Evolutionary conservation across 345 rosid genomes (phyloP).

Genomic region (Citrus glauca): DNA sequence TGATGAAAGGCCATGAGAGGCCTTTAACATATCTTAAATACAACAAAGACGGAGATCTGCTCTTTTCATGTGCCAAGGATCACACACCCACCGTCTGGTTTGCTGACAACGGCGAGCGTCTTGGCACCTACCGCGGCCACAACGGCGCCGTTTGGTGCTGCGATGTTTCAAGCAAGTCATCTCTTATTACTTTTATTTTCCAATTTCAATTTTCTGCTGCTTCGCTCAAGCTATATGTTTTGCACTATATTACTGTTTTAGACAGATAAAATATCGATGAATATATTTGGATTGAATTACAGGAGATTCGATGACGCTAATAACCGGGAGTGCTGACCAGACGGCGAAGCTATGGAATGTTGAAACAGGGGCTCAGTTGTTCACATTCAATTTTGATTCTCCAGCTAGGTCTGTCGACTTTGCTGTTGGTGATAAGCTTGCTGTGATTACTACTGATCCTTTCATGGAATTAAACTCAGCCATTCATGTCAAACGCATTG

Average conservation of each 20-base stretch:
- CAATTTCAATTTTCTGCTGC: background rate
- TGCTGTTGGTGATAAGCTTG: conserved; percentile 80
- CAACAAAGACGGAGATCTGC: conserved; percentile 88
- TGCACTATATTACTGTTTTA: background rate
- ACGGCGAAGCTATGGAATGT: conserved; percentile 89
- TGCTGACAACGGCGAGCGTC: conserved; percentile 93
- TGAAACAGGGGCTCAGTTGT: conserved; percentile 59
- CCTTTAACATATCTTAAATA: conserved; percentile 86
- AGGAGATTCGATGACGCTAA: conserved; percentile 75
- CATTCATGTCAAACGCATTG: conserved; percentile 77
- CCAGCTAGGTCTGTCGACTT: conserved; percentile 91
- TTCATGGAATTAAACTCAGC: conserved; percentile 89
- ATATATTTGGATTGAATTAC: background rate
- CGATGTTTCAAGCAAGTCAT: conserved; percentile 64
- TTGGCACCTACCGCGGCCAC: conserved; percentile 96
- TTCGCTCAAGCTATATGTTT: background rate
- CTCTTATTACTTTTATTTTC: background rate
- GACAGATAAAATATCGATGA: background rate
- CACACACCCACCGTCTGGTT: conserved; percentile 95
- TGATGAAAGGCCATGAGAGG: conserved; percentile 99
- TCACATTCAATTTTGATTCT: conserved; percentile 67
- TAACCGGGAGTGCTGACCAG: conserved; percentile 96
- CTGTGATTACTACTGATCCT: conserved; percentile 85
- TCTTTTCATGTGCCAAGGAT: conserved; percentile 95
- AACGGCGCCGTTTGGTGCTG: conserved; percentile 98